A percentile compares a stretch with the other conserved stretches of the same genome.
phyloP scores from a whole-genome alignment of 2,329 filamentous ascomycete species.

The Trichoderma lentiforme region DNA sequence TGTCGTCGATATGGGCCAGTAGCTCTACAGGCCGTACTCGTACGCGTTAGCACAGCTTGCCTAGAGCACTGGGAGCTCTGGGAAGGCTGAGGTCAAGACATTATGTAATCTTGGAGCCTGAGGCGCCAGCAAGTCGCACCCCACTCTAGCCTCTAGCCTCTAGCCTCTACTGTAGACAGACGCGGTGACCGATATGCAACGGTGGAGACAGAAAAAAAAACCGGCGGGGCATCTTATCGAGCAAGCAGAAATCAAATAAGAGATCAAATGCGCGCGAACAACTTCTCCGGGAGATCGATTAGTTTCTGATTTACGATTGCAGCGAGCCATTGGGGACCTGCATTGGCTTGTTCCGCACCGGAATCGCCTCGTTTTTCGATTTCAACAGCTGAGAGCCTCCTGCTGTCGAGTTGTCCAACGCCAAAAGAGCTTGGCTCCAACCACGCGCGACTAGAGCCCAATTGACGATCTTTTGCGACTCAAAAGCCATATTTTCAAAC shows the following conservation, averaged over 20 bases:
- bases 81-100: constrained; percentile 35
- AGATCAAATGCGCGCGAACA: constrained; percentile 2
- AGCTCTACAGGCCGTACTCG: constrained; percentile 21
- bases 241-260: constrained; percentile 11
- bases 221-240: constrained; percentile 16
- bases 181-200: not conserved
- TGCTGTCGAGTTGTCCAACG: not conserved
- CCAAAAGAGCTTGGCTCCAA: not conserved
- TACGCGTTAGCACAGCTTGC: constrained; percentile 50
- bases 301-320: not conserved
- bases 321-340: constrained; percentile 7
- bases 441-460: constrained; percentile 5
- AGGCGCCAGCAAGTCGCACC: constrained; percentile 25
- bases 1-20: constrained; percentile 17
- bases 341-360: not conserved
- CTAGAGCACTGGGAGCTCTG: constrained; percentile 35
- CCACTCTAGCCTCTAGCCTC: not conserved
- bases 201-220: constrained; percentile 17
- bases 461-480: not conserved
- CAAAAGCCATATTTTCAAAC: not conserved
- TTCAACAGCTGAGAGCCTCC: not conserved
- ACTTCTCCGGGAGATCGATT: constrained; percentile 9
- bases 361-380: not conserved
- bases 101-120: constrained; percentile 29
- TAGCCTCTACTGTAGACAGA: not conserved